Percentiles rank a stretch among this genome's conserved stretches.
Conservation (phyloP, 495 filamentous ascomycete genomes). For the Pyrenula aspistea region DNA sequence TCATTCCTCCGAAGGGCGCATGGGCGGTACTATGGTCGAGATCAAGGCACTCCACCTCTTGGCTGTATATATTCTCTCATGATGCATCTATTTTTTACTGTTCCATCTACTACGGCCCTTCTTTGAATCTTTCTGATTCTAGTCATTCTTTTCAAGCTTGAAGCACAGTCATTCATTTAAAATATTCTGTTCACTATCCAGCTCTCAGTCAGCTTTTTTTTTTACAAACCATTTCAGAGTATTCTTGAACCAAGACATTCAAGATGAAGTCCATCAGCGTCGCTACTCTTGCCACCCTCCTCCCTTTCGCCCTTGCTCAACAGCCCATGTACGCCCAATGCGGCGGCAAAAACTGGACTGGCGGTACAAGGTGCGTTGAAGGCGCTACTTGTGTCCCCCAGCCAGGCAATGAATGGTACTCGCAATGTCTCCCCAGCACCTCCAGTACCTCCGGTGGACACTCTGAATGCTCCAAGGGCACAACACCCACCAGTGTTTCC, state of each 20-base stretch:
- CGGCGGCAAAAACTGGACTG: conserved; percentile 33
- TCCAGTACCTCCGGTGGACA: neutral
- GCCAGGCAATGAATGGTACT: conserved; percentile 31
- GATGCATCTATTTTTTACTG: no score
- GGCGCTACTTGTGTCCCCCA: conserved; percentile 27
- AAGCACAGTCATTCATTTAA: neutral
- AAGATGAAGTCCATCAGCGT: neutral
- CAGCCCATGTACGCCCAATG: conserved; percentile 33
- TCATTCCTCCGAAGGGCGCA: neutral
- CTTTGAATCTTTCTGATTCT: neutral
- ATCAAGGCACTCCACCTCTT: no score
- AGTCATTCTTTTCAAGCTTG: neutral
- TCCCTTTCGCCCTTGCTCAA: neutral
- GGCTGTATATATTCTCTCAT: no score
- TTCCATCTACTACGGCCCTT: no score
- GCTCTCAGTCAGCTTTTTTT: neutral
- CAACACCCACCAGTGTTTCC: neutral
- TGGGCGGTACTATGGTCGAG: no score
- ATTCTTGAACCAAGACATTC: neutral
- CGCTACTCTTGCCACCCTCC: neutral
- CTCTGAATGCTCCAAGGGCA: neutral
- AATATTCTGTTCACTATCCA: neutral
- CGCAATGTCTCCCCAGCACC: conserved; percentile 31
- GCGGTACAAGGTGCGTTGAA: conserved; percentile 28
- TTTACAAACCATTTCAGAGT: neutral